phyloP scores from a whole-genome alignment of 768 basidiomycete genomes.

The Suillus hirtellus region DNA sequence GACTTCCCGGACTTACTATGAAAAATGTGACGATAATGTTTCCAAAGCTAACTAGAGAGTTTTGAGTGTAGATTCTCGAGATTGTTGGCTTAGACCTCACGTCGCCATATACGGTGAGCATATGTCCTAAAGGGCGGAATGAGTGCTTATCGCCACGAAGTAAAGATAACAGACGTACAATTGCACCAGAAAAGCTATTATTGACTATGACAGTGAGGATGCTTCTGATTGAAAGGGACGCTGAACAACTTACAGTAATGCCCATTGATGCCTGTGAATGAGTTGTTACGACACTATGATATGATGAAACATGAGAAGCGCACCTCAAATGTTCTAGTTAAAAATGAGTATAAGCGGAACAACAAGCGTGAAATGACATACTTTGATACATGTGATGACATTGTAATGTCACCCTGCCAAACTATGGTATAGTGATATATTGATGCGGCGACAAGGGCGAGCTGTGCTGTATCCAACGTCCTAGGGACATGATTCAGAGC shows the following conservation, averaged over 20 bases:
- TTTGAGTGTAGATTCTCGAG: background rate
- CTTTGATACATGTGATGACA: slow-evolving; percentile 30
- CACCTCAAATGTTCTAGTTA: slow-evolving; percentile 8
- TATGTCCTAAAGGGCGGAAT: slow-evolving; percentile 28
- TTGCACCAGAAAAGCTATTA: slow-evolving; percentile 38
- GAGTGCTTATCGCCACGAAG: background rate
- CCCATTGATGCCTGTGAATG: slow-evolving; percentile 35
- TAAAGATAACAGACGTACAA: slow-evolving; percentile 23
- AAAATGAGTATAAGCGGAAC: background rate
- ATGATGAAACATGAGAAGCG: background rate
- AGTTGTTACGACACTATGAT: background rate
- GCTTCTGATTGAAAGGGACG: background rate
- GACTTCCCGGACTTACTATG: slow-evolving; percentile 27
- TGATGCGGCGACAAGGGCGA: slow-evolving; percentile 31
- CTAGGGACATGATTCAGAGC: slow-evolving; percentile 11
- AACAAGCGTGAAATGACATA: slow-evolving; percentile 13
- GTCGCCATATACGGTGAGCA: slow-evolving; percentile 39
- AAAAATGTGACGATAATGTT: slow-evolving; percentile 31
- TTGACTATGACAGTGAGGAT: slow-evolving; percentile 23
- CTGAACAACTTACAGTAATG: slow-evolving; percentile 26
- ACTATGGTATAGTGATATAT: slow-evolving; percentile 35
- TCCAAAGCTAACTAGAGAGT: slow-evolving; percentile 31
- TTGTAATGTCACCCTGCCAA: slow-evolving; percentile 27
- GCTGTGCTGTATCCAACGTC: slow-evolving; percentile 28
- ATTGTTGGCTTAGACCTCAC: slow-evolving; percentile 22